These are phyloP conservation scores for Trametes punicea DNA, from an alignment of 768 basidiomycete species.

Conservation along the genomic window DNA sequence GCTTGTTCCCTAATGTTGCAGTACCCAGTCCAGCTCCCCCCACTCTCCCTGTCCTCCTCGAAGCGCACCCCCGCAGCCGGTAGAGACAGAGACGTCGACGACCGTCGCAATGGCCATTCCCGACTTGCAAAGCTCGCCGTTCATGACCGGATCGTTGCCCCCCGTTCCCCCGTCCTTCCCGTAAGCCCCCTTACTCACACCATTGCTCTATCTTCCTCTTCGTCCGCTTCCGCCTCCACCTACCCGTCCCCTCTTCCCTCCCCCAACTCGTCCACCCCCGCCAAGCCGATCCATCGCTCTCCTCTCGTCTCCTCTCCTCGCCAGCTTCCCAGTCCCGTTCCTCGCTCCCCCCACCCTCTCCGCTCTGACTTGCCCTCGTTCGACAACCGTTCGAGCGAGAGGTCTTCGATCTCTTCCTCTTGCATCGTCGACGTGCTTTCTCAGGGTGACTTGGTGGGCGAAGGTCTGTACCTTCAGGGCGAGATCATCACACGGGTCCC, in stretches of 20 bases:
- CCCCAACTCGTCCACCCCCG: constrained; percentile 25
- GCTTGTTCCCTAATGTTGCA: constrained; percentile 33
- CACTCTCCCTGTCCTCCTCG: constrained; percentile 34
- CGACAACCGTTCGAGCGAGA: constrained; percentile 19
- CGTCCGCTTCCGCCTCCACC: constrained; percentile 32
- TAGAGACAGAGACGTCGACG: constrained; percentile 19
- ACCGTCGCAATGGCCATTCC: constrained; percentile 20
- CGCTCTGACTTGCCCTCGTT: constrained; percentile 17
- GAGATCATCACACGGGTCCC: constrained; percentile 62
- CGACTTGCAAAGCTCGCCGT: constrained; percentile 23
- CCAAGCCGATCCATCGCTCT: constrained; percentile 24
- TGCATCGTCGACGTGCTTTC: constrained; percentile 61
- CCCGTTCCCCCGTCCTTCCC: constrained; percentile 21
- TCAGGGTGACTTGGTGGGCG: constrained; percentile 71
- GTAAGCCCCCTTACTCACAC: constrained; percentile 32
- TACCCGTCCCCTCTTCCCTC: constrained; percentile 35
- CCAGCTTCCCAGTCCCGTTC: constrained; percentile 24
- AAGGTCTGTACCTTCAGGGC: constrained; percentile 63
- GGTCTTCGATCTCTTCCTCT: constrained; percentile 36
- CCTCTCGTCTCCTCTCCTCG: constrained; percentile 26
- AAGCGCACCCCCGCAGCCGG: constrained; percentile 25
- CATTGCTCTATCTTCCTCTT: constrained; percentile 29
- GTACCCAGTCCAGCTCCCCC: constrained; percentile 33
- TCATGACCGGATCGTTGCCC: constrained; percentile 24
- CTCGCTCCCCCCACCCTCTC: constrained; percentile 23